Percentiles rank a stretch among this genome's conserved stretches.
Evolutionary conservation across 495 filamentous ascomycete species (phyloP).

Genomic region (Annulohypoxylon moriforme): DNA sequence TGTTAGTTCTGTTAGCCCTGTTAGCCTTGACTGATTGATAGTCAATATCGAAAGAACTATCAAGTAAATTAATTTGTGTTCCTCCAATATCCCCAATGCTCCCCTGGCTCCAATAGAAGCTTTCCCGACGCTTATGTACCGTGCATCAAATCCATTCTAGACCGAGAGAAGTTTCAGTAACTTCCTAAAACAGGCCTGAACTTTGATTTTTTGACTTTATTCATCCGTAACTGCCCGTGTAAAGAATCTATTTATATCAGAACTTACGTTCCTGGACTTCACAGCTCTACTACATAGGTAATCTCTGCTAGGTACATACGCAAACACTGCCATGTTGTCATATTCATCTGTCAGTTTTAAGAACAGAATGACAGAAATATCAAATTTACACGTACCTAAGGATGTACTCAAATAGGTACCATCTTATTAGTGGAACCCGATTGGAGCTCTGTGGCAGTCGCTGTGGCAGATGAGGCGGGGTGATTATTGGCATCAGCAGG

Average conservation of each 20-base stretch:
- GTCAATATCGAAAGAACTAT: not conserved
- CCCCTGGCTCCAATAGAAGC: constrained; percentile 3
- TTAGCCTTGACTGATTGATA: not conserved
- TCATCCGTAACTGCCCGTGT: not conserved
- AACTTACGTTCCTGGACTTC: not conserved
- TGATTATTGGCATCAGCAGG: constrained; percentile 13
- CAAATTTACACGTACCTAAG: not conserved
- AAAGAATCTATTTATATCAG: not conserved
- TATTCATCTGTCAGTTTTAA: not conserved
- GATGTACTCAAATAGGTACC: not conserved
- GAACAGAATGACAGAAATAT: not conserved
- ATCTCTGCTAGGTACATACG: not conserved
- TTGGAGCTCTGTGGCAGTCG: constrained; percentile 7
- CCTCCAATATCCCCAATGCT: constrained; percentile 14
- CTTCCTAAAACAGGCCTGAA: not conserved
- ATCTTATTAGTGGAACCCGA: constrained; percentile 2
- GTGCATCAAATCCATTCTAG: constrained; percentile 1
- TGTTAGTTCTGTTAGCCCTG: not conserved
- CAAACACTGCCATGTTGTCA: not conserved
- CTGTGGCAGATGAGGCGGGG: constrained; percentile 16
- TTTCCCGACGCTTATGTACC: not conserved
- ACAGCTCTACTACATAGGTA: not conserved
- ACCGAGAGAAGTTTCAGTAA: constrained; percentile 23
- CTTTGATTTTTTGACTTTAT: not conserved
- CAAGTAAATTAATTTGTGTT: not conserved